Evolutionary conservation across 2,329 filamentous ascomycete species (phyloP).

Genomic region (Zasmidium cellare): DNA sequence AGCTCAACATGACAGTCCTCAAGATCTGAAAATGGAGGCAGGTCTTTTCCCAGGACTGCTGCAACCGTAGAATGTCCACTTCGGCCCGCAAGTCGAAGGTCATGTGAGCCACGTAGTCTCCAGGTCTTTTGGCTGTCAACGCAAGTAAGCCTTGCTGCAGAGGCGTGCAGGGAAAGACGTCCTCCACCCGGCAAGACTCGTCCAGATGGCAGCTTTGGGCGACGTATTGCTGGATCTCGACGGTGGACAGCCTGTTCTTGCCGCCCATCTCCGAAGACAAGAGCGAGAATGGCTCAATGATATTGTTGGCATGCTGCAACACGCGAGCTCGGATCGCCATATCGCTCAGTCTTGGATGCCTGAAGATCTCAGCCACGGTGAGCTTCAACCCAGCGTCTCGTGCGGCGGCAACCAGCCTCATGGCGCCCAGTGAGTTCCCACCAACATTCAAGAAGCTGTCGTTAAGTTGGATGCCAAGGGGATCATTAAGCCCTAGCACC

Average conservation of each 20-base stretch:
- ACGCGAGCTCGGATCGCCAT: conserved; percentile 28
- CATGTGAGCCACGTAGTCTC: conserved; percentile 53
- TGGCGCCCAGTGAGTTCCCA: conserved; percentile 74
- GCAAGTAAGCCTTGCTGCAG: conserved; percentile 44
- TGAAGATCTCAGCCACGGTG: conserved; percentile 45
- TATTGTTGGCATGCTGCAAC: background rate
- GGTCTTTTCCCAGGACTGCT: conserved; percentile 10
- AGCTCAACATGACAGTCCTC: background rate
- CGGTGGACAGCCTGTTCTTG: background rate
- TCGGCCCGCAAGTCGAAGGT: conserved; percentile 7
- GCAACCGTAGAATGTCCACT: conserved; percentile 34
- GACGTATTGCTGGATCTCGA: background rate
- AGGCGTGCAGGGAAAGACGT: conserved; percentile 47
- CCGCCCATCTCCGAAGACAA: background rate
- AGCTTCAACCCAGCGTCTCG: conserved; percentile 38
- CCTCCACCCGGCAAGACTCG: conserved; percentile 36
- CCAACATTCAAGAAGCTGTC: conserved; percentile 73
- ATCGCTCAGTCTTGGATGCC: conserved; percentile 36
- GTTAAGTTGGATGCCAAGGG: conserved; percentile 54
- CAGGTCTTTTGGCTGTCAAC: conserved; percentile 51
- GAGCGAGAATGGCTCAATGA: background rate
- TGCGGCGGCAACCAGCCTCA: conserved; percentile 41
- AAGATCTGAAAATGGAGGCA: background rate
- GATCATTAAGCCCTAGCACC: conserved; percentile 45
- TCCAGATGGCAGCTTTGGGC: background rate